These are phyloP conservation scores for Vitis hybrid DNA, from an alignment of 177 flowering plant genomes.

Conservation along the genomic window DNA sequence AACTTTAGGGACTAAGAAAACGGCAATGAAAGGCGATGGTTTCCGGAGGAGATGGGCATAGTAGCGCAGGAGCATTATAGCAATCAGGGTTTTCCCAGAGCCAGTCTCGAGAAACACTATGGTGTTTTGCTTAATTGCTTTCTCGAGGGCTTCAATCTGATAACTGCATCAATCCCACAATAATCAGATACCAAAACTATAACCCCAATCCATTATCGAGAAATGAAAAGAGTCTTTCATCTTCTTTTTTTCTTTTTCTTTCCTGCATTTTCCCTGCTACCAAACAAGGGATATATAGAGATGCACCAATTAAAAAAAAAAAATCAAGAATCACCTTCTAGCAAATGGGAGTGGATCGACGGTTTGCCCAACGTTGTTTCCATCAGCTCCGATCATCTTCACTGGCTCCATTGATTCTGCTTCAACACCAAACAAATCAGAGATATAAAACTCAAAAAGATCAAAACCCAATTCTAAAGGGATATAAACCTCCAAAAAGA, in stretches of 20 bases:
- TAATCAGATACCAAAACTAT: not conserved
- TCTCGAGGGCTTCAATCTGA: slow-evolving; percentile 82
- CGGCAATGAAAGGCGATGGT: slow-evolving; percentile 59
- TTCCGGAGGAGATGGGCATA: slow-evolving; percentile 64
- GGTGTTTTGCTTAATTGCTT: slow-evolving; percentile 68
- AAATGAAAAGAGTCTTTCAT: not conserved
- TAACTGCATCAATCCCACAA: slow-evolving; percentile 43
- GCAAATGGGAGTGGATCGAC: slow-evolving; percentile 50
- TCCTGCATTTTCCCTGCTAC: not conserved
- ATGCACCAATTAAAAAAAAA: not conserved
- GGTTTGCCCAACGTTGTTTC: not conserved
- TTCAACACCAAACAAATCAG: slow-evolving; percentile 13
- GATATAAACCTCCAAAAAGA: too few relatives aligned
- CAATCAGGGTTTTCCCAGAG: slow-evolving; percentile 90
- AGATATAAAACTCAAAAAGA: too few relatives aligned
- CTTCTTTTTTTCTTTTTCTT: too few relatives aligned
- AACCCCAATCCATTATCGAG: not conserved
- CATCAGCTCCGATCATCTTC: not conserved
- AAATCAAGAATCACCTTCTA: slow-evolving; percentile 34
- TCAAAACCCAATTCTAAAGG: too few relatives aligned
- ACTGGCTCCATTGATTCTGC: slow-evolving; percentile 19
- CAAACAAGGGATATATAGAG: not conserved
- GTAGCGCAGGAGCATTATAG: slow-evolving; percentile 77
- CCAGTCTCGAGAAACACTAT: slow-evolving; percentile 87
- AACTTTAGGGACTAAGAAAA: slow-evolving; percentile 85